Evolutionary conservation across 305 asterid species (phyloP), one percentile per base, ranked within the genome.

Genomic region (Euphrasia arctica): DNA sequence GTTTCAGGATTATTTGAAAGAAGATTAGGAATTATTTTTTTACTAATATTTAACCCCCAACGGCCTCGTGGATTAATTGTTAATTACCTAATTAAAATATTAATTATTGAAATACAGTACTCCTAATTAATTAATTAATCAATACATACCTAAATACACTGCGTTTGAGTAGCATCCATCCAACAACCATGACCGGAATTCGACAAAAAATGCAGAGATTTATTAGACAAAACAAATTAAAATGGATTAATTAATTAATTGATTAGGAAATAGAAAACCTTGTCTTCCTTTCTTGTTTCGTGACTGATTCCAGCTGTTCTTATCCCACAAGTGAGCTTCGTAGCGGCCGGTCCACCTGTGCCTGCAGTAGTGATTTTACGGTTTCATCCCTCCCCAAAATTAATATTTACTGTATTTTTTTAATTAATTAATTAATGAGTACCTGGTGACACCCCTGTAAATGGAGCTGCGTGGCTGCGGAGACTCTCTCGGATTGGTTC

Each of bases 301-400:
- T 0, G 98, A 70, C 69, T 92, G 87, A 72, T 92, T 92, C 98
- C 98, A 92, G 76, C 97, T 82, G 58, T 89, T 85, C 79, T 89
- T 92, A 79, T 92, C 98, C 98, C 98, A 91, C 69, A 91, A 65
- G 80, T 91, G 98, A 69, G 98, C 98, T 78, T 91, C 98, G 39
- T 78, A 91, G 1, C 98, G 85, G 9, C 98, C 98, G 0, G 98
- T 91, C 98, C 96, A 92, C 58, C 98, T 75, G 78, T 92, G 98
- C 77, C 98, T 91, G 74, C 22, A 18, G 22, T 18, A 18, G 22
- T 64, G 78, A 59, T 61, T 55, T 48, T 1, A 42, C 47, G 6
- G 8, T 41, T 7, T 7, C 9, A 42, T 5, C 48, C 12, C 48
- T 18, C 22, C 22, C 22, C 22, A 42, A 42, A 42, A 7, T 60